Evolutionary conservation across 805 yeast genomes (phyloP).

Genomic region (Candida verbasci): DNA sequence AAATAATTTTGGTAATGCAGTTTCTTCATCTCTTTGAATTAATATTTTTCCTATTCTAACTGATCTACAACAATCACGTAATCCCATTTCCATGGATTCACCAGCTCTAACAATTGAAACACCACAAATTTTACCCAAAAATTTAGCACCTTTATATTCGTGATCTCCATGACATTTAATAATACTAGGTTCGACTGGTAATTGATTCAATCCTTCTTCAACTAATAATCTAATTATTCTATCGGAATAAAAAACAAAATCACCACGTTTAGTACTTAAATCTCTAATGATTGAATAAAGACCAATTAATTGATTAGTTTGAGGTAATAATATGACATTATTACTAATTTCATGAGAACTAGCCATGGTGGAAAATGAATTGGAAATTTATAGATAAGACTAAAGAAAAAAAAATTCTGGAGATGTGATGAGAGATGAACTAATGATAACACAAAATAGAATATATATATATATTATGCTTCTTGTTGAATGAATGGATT

Average conservation of each 20-base stretch:
- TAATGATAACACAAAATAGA: not conserved
- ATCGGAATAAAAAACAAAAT: slow-evolving; percentile 92
- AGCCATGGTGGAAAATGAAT: slow-evolving; percentile 5
- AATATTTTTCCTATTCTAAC: slow-evolving; percentile 95
- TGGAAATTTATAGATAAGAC: too few species aligned
- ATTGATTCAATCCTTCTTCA: slow-evolving; percentile 90
- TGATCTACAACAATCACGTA: slow-evolving; percentile 94
- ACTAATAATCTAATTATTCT: slow-evolving; percentile 90
- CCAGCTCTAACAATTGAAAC: slow-evolving; percentile 98
- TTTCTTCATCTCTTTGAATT: slow-evolving; percentile 97
- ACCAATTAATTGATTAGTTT: slow-evolving; percentile 85
- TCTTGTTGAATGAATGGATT: slow-evolving; percentile 53
- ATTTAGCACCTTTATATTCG: slow-evolving; percentile 69
- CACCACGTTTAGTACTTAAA: slow-evolving; percentile 74
- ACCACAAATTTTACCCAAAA: slow-evolving; percentile 93
- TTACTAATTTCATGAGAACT: slow-evolving; percentile 17
- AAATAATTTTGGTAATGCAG: slow-evolving; percentile 86
- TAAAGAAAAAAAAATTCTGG: not conserved
- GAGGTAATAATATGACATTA: slow-evolving; percentile 72
- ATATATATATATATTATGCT: not conserved
- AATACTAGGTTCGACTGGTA: slow-evolving; percentile 71
- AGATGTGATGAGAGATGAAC: not conserved
- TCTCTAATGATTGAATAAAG: slow-evolving; percentile 89
- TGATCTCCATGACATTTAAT: slow-evolving; percentile 78
- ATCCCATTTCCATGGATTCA: slow-evolving; percentile 97